Base-by-base conservation (phyloP, 192 early-diverging fungal genomes). In the Phycomyces blakesleeanus region DNA sequence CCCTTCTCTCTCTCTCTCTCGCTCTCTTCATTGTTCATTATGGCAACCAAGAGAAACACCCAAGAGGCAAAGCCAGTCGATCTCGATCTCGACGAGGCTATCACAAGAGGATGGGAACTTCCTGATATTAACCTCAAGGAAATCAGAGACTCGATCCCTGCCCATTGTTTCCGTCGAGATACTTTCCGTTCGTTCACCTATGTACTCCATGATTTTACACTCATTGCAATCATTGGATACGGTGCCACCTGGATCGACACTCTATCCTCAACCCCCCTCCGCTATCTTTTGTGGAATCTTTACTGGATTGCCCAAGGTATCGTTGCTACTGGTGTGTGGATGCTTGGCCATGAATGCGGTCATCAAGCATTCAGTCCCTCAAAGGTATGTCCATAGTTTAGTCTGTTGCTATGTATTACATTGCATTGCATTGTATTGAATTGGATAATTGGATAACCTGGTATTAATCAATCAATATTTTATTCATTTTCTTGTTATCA, bases 91-190 rank as follows among this genome's bases (percentile, higher is more conserved):
- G 69, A 71, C n/a, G 73, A 69, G 60, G 66, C 67, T 24, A 50
- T 55, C 37, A 78, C 75, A 62, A 74, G 74, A 38, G 73, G 77
- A 56, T 84, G 76, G 71, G 51, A 79, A 57, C 76, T 86, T 12
- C 88, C 89, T 15, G 75, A 78, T 50, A 90, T 95, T 67, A 91
- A 90, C 42, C 81, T 98, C 76, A 96, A 96, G 82, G 88, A 95
- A 75, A 82, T 98, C 63, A 91, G 93, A 62, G 90, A 90, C 62
- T 80, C 81, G 64, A 85, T 98, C 20, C 96, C 96, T 50, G 88
- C 90, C 55, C 92, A 96, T 70, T 96, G 91, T 81, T 98, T 96
- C 69, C 80, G 95, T 76, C 87, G 93, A 61, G 82, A 87, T 62
- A 87, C 89, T 5, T 72, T 94, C 50, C 73, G 76, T 50, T 93